Percentiles rank a stretch among this genome's conserved stretches.
phyloP scores from a whole-genome alignment of 345 rosid species.

The Xanthoceras sorbifolium region DNA sequence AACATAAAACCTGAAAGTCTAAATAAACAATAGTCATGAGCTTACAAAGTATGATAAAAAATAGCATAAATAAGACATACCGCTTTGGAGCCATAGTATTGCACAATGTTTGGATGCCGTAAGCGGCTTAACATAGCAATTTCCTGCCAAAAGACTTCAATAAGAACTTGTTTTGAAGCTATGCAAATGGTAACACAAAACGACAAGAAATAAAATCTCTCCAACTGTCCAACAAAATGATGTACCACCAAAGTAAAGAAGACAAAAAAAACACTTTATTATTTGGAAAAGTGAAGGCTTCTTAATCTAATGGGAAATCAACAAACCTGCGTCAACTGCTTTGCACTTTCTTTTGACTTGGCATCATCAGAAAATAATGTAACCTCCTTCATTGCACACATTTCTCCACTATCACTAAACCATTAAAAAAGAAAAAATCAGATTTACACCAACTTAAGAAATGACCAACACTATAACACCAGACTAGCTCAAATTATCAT shows the following conservation, averaged over 20 bases:
- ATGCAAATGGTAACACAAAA: neutral
- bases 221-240: neutral
- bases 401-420: slow-evolving; percentile 59
- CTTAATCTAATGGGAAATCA: neutral
- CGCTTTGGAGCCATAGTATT: slow-evolving; percentile 72
- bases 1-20: neutral
- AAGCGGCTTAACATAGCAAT: slow-evolving; percentile 63
- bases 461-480: neutral
- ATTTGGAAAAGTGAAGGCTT: slow-evolving; percentile 2
- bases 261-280: neutral
- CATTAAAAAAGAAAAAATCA: slow-evolving; percentile 17
- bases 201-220: slow-evolving; percentile 1
- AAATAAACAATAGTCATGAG: neutral
- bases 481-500: neutral
- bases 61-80: slow-evolving; percentile 34
- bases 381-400: slow-evolving; percentile 76
- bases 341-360: slow-evolving; percentile 64
- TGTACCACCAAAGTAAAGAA: no score
- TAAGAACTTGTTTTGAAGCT: slow-evolving; percentile 6
- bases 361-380: slow-evolving; percentile 61
- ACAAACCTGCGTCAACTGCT: slow-evolving; percentile 60
- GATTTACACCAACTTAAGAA: slow-evolving; percentile 2
- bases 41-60: neutral
- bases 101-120: slow-evolving; percentile 73
- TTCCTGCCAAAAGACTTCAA: slow-evolving; percentile 49